Base-by-base conservation (phyloP, 1,139 yeast species). In the Suhomyces guaymorum region DNA sequence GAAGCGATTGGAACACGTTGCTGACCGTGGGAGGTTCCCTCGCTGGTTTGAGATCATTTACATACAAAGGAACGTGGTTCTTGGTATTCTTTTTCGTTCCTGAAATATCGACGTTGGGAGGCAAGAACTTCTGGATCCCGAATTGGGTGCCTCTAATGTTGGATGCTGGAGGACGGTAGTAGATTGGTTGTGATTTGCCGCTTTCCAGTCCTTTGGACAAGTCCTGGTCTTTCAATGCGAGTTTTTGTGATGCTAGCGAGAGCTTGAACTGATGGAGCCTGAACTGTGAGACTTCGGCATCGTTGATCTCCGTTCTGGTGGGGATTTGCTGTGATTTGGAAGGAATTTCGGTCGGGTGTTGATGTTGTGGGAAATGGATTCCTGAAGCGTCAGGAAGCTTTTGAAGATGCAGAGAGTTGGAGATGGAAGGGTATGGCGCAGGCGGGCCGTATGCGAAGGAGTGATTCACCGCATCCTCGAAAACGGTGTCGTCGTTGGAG, bases 131-230 rank as follows among this genome's bases (percentile, higher is more conserved):
- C 32, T 55, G 53, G 11, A 65, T 51, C 7, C 69, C 70, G 37
- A 56, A 59, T 24, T 54, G 57, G 14, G 49, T 49, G 29, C 56
- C 61, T 11, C 51, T 50, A 23, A 45, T 46, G 25, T 58, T 53
- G 1, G 66, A 52, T 4, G 63, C 49, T 9, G 70, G 69, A 1
- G 71, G 70, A 32, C 52, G 52, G 37, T 66, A 66, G 43, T 66
- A 66, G 14, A 64, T 54, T 5, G 70, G 62, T 12, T 28, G 30
- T 2, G 32, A 7, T 16, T 29, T 34, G 14, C 12, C 5, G 15
- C 28, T 16, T 18, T 24, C 32, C 17, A 26, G 29, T 15, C 20
- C 15, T 46, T 26, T 49, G 52, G 14, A 32, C 3, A 16, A 28
- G 2, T 12, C 12, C 4, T n/a, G 15, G 4, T 18, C 26, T n/a